Percentiles rank a stretch among this genome's conserved stretches.
Evolutionary conservation across 2,329 filamentous ascomycete species (phyloP).

Genomic region (Onygenales sp.): DNA sequence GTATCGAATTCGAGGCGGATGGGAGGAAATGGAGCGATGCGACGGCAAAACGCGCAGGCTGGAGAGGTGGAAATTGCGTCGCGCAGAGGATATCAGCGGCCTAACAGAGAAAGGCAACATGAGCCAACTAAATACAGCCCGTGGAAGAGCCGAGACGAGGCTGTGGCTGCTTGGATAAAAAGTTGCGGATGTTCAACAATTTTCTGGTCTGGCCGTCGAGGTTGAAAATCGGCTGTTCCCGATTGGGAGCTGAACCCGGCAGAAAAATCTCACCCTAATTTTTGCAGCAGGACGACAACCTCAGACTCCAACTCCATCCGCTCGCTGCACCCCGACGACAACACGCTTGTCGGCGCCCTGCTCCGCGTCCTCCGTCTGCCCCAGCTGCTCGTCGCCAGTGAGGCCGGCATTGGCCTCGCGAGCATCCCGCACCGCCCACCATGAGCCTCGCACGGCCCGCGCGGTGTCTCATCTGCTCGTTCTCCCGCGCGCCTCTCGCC

Average conservation of each 20-base stretch:
- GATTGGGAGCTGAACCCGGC: too few species aligned
- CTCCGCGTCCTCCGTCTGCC: conserved; percentile 1
- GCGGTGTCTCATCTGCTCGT: conserved; percentile 43
- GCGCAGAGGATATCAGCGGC: not conserved
- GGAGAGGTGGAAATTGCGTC: not conserved
- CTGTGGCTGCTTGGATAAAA: not conserved
- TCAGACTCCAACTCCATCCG: not conserved
- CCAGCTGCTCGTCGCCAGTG: conserved; percentile 8
- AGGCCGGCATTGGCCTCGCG: conserved; percentile 15
- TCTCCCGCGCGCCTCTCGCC: conserved; percentile 32
- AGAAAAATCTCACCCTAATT: too few species aligned
- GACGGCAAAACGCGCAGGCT: conserved; percentile 7
- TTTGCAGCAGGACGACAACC: not conserved
- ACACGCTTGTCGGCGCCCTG: conserved; percentile 2
- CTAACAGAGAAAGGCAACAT: not conserved
- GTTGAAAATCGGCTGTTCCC: too few species aligned
- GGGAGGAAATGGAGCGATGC: conserved; percentile 11
- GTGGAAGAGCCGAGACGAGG: not conserved
- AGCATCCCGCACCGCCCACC: conserved; percentile 20
- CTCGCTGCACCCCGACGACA: not conserved
- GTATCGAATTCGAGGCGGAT: conserved; percentile 2
- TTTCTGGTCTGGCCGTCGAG: not conserved
- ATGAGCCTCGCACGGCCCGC: conserved; percentile 41
- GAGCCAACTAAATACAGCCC: not conserved
- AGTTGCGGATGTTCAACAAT: not conserved